Percentiles rank a stretch among this genome's conserved stretches.
These are phyloP conservation scores for Triangularia setosa DNA, from an alignment of 2,329 filamentous ascomycete species.

Conservation along the genomic window DNA sequence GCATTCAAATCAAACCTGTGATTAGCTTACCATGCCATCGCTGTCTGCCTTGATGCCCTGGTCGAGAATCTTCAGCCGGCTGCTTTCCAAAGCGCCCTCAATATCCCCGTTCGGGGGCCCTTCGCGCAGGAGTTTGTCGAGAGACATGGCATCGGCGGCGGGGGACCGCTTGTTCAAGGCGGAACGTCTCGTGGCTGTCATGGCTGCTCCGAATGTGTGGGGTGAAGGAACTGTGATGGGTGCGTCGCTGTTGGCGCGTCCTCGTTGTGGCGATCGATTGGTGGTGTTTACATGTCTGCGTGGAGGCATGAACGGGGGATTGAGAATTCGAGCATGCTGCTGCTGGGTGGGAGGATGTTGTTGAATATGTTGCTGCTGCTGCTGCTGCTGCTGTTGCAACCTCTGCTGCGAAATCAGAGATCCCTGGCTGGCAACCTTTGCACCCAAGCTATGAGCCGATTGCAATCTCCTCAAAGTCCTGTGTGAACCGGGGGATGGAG, in stretches of 20 bases:
- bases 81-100: conserved; percentile 61
- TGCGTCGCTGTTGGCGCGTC: conserved; percentile 71
- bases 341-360: conserved; percentile 30
- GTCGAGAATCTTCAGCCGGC: conserved; percentile 69
- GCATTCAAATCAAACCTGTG: neutral
- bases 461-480: conserved; percentile 69
- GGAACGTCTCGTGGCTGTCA: conserved; percentile 36
- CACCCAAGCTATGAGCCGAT: conserved; percentile 66
- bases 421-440: conserved; percentile 47
- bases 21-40: conserved; percentile 68
- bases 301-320: conserved; percentile 30
- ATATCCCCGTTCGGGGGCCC: conserved; percentile 72
- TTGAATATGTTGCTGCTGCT: conserved; percentile 30
- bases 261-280: conserved; percentile 50
- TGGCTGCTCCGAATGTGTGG: conserved; percentile 22
- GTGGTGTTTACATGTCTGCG: conserved; percentile 32
- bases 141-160: conserved; percentile 52
- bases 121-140: conserved; percentile 76
- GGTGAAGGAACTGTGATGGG: conserved; percentile 28
- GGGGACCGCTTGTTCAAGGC: conserved; percentile 44
- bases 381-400: conserved; percentile 45
- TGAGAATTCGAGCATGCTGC: neutral
- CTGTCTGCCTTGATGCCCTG: conserved; percentile 71
- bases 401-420: conserved; percentile 63
- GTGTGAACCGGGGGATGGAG: conserved; percentile 60